Evolutionary conservation across 2,329 filamentous ascomycete species (phyloP).

Genomic region (Ilyonectria robusta): DNA sequence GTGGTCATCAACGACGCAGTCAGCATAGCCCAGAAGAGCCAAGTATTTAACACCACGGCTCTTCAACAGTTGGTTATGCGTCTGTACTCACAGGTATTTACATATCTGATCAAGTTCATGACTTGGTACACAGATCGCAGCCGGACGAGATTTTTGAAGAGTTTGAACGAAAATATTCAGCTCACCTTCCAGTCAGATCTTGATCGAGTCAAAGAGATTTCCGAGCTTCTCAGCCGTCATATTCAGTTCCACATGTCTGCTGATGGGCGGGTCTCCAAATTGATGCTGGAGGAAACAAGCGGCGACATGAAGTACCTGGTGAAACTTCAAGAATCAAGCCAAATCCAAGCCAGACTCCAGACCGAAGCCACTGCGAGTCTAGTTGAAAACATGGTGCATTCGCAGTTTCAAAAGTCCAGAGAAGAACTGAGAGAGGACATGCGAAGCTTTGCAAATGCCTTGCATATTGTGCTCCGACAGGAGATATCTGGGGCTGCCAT

Average conservation of each 20-base stretch:
- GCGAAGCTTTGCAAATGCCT: neutral
- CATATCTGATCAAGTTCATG: conserved; percentile 36
- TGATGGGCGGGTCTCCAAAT: conserved; percentile 22
- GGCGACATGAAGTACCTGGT: conserved; percentile 23
- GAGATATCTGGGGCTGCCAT: neutral
- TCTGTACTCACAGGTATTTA: conserved; percentile 33
- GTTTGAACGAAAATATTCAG: conserved; percentile 34
- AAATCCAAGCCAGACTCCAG: neutral
- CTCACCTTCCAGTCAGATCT: conserved; percentile 27
- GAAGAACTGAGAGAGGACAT: neutral
- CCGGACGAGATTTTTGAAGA: conserved; percentile 27
- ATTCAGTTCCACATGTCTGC: conserved; percentile 32
- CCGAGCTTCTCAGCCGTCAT: conserved; percentile 12
- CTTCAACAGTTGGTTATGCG: conserved; percentile 33
- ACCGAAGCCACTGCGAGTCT: neutral
- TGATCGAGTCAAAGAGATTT: conserved; percentile 22
- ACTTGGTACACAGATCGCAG: conserved; percentile 34
- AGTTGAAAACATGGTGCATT: neutral
- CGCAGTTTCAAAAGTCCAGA: neutral
- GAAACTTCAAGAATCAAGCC: conserved; percentile 12
- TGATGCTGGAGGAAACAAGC: conserved; percentile 23
- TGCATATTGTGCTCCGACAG: neutral
- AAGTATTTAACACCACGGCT: conserved; percentile 20
- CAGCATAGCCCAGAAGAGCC: conserved; percentile 21
- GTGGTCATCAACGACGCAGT: conserved; percentile 37